Evolutionary conservation across 192 early-diverging fungal species (phyloP).

Genomic region (Paraglomus brasilianum): DNA sequence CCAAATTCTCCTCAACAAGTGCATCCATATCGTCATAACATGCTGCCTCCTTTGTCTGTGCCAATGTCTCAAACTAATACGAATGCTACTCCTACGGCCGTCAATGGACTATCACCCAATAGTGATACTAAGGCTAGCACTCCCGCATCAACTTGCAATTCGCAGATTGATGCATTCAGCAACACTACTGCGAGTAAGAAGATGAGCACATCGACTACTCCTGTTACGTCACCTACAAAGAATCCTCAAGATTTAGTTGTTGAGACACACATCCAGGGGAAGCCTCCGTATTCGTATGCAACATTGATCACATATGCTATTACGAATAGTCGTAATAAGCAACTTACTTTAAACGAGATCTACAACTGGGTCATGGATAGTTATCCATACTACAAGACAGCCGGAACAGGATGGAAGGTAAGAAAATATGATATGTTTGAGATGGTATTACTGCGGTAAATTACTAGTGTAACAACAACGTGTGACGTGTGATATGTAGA

Average conservation of each 20-base stretch:
- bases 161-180: not conserved
- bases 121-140: not conserved
- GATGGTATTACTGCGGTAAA: not conserved
- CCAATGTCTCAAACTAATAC: slow-evolving; percentile 1
- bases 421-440: slow-evolving; percentile 4
- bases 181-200: not conserved
- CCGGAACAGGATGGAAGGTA: slow-evolving; percentile 67
- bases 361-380: slow-evolving; percentile 77
- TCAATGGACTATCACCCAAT: not conserved
- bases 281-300: slow-evolving; percentile 84
- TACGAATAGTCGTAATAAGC: slow-evolving; percentile 57
- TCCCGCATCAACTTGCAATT: not conserved
- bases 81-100: not conserved
- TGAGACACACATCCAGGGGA: slow-evolving; percentile 36
- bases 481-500: not conserved
- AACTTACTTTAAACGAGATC: slow-evolving; percentile 82
- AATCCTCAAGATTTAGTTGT: slow-evolving; percentile 31
- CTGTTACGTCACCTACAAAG: slow-evolving; percentile 22
- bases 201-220: not conserved
- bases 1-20: slow-evolving; percentile 10
- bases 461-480: not conserved
- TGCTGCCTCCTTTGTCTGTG: not conserved
- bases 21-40: not conserved
- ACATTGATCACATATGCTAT: slow-evolving; percentile 84
- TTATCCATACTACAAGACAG: slow-evolving; percentile 78